Evolutionary conservation across 768 basidiomycete genomes (phyloP).

Genomic region (Termitomyces sp.): DNA sequence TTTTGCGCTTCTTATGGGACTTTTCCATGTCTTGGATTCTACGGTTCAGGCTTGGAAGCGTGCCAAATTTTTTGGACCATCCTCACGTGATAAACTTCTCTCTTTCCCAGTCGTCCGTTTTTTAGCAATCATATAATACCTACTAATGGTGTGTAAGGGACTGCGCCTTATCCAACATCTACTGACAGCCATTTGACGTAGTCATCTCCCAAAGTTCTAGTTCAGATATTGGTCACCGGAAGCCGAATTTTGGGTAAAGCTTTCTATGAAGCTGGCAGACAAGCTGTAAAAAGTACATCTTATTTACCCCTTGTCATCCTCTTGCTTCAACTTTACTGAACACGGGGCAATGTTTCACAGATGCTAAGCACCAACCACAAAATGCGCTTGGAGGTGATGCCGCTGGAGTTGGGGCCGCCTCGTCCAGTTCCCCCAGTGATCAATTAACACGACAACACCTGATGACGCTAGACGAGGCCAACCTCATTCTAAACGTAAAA

Average conservation of each 20-base stretch:
- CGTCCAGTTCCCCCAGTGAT: constrained; percentile 72
- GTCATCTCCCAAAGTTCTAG: constrained; percentile 76
- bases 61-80: constrained; percentile 6
- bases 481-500: constrained; percentile 86
- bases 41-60: background rate
- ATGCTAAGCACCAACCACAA: constrained; percentile 80
- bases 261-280: constrained; percentile 81
- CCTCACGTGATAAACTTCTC: constrained; percentile 5
- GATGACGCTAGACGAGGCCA: constrained; percentile 95
- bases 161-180: background rate
- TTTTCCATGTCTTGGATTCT: constrained; percentile 18
- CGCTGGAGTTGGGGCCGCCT: constrained; percentile 71
- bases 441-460: constrained; percentile 78
- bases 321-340: background rate
- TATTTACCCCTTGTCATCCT: background rate
- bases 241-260: constrained; percentile 88
- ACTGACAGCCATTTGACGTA: constrained; percentile 22
- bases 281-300: constrained; percentile 86
- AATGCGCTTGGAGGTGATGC: constrained; percentile 62
- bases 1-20: constrained; percentile 46
- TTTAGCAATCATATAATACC: background rate
- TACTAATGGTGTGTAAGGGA: constrained; percentile 12
- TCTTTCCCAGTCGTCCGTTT: background rate
- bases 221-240: constrained; percentile 77
- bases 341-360: constrained; percentile 31